These are phyloP conservation scores for Zygnema cylindricum DNA, from an alignment of 139 green algal species.

Conservation along the genomic window DNA sequence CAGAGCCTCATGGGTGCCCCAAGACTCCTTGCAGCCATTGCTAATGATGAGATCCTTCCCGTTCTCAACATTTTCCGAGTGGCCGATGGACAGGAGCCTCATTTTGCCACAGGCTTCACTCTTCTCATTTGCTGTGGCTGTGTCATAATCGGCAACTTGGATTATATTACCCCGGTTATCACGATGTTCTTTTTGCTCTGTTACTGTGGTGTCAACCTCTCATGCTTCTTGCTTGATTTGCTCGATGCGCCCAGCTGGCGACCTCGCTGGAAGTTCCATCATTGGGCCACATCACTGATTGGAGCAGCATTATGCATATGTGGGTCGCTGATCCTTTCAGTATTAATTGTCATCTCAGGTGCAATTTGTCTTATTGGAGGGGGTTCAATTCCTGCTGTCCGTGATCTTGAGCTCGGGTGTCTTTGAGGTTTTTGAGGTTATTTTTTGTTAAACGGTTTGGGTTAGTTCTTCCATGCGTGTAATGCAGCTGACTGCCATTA, in stretches of 20 bases:
- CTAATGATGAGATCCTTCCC: slow-evolving; percentile 62
- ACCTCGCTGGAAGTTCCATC: slow-evolving; percentile 63
- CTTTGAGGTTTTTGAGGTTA: too few relatives aligned
- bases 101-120: slow-evolving; percentile 52
- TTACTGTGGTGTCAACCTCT: slow-evolving; percentile 62
- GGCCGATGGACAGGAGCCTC: slow-evolving; percentile 33
- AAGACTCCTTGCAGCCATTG: slow-evolving; percentile 60
- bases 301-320: slow-evolving; percentile 57
- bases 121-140: slow-evolving; percentile 45
- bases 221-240: slow-evolving; percentile 64
- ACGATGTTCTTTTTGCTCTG: slow-evolving; percentile 68
- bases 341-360: too few relatives aligned
- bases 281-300: slow-evolving; percentile 46
- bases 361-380: too few relatives aligned
- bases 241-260: slow-evolving; percentile 62
- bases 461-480: too few relatives aligned
- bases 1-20: slow-evolving; percentile 62
- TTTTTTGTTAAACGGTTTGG: too few relatives aligned
- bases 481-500: too few relatives aligned
- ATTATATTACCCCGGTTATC: slow-evolving; percentile 65
- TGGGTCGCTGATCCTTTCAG: too few relatives aligned
- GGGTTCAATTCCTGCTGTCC: too few relatives aligned
- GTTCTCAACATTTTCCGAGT: slow-evolving; percentile 53
- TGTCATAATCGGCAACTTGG: slow-evolving; percentile 59
- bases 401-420: too few relatives aligned